A percentile compares a stretch with the other conserved stretches of the same genome.
These are phyloP conservation scores for Exserohilum turcica DNA, from an alignment of 2,329 filamentous ascomycete species.

Conservation along the genomic window DNA sequence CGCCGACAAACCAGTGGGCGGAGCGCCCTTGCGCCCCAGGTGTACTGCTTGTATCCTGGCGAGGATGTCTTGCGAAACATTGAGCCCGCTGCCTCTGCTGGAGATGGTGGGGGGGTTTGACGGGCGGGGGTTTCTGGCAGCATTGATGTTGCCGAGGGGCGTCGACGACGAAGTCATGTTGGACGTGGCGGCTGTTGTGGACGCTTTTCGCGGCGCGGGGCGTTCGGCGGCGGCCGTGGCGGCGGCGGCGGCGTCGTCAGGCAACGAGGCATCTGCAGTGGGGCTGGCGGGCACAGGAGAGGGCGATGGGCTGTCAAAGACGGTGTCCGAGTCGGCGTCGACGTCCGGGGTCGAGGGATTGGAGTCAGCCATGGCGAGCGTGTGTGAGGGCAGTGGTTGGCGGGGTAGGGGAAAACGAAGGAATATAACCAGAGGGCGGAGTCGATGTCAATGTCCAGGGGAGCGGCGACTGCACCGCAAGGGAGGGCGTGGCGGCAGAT, in stretches of 20 bases:
- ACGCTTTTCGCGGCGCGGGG: slow-evolving; percentile 64
- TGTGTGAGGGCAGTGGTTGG: slow-evolving; percentile 18
- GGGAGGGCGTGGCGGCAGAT: slow-evolving; percentile 18
- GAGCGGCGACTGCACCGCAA: slow-evolving; percentile 19
- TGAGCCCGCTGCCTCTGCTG: slow-evolving; percentile 57
- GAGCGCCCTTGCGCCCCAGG: slow-evolving; percentile 65
- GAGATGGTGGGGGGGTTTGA: slow-evolving; percentile 50
- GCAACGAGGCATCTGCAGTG: slow-evolving; percentile 21
- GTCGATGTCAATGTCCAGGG: slow-evolving; percentile 14
- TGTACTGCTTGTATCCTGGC: slow-evolving; percentile 74
- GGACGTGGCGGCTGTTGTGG: slow-evolving; percentile 56
- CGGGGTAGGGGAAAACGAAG: slow-evolving; percentile 19
- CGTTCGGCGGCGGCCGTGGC: slow-evolving; percentile 45
- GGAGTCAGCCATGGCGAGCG: slow-evolving; percentile 36
- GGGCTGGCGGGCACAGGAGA: slow-evolving; percentile 32
- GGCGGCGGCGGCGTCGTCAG: slow-evolving; percentile 31
- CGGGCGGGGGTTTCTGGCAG: slow-evolving; percentile 60
- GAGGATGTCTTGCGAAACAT: slow-evolving; percentile 65
- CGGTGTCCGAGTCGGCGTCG: slow-evolving; percentile 40
- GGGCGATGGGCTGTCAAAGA: slow-evolving; percentile 41
- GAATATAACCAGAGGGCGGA: slow-evolving; percentile 4
- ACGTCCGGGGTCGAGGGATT: slow-evolving; percentile 38
- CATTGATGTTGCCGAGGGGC: slow-evolving; percentile 75
- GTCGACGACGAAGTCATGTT: slow-evolving; percentile 83
- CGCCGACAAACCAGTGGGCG: slow-evolving; percentile 41